phyloP scores from a whole-genome alignment of 345 rosid species.

The Hibiscus trionum region DNA sequence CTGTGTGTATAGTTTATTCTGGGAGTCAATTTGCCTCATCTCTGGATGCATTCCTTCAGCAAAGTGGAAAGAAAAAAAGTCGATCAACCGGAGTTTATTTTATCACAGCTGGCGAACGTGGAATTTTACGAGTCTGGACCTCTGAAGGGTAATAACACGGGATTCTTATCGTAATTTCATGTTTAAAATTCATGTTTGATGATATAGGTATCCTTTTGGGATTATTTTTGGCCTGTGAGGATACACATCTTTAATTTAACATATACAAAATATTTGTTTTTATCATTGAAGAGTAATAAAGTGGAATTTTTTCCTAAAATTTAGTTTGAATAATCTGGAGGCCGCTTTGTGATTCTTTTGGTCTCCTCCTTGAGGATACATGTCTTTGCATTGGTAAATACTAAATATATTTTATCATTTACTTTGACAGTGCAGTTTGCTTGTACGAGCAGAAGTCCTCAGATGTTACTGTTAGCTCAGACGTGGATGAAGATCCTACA shows the following conservation, averaged over 20 bases:
- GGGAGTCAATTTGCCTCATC: slow-evolving; percentile 46
- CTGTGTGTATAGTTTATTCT: slow-evolving; percentile 46
- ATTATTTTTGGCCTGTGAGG: background rate
- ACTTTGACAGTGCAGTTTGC: slow-evolving; percentile 65
- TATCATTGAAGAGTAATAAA: slow-evolving; percentile 43
- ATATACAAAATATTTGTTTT: slow-evolving; percentile 5
- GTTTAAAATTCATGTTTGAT: background rate
- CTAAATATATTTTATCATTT: slow-evolving; percentile 19
- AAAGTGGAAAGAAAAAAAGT: slow-evolving; percentile 32
- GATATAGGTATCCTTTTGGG: background rate
- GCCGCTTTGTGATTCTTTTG: background rate
- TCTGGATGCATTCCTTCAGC: slow-evolving; percentile 34
- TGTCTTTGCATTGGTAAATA: background rate
- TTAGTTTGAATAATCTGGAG: background rate
- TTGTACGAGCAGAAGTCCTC: slow-evolving; percentile 72
- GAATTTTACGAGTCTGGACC: slow-evolving; percentile 73
- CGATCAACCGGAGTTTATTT: slow-evolving; percentile 40
- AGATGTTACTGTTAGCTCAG: slow-evolving; percentile 56
- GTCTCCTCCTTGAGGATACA: background rate
- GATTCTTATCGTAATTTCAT: background rate
- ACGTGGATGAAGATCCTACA: slow-evolving; percentile 47
- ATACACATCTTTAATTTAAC: background rate
- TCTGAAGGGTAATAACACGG: slow-evolving; percentile 57
- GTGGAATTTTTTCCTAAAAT: background rate
- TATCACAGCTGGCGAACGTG: slow-evolving; percentile 83